A percentile compares a stretch with the other conserved stretches of the same genome.
Evolutionary conservation across 1,139 yeast species (phyloP).

Genomic region (Kluyveromyces sp.): DNA sequence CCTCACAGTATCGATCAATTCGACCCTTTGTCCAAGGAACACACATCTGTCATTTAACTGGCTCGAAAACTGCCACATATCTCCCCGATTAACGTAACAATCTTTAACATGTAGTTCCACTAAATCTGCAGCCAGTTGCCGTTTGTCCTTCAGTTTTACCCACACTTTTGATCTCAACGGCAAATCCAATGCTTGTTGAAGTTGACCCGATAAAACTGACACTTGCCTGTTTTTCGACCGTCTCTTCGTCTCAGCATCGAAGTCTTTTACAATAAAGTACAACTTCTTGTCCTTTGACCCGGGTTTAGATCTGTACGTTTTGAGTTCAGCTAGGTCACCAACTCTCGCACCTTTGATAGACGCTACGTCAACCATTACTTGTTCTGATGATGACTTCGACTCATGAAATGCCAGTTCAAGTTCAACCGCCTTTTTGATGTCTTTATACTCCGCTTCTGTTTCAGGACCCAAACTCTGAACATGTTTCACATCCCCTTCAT

Average conservation of each 20-base stretch:
- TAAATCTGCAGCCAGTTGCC: conserved; percentile 63
- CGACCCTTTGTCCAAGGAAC: conserved; percentile 56
- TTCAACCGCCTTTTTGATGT: conserved; percentile 16
- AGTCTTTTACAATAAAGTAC: conserved; percentile 40
- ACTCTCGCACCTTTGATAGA: conserved; percentile 52
- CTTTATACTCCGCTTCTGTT: neutral
- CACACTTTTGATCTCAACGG: conserved; percentile 58
- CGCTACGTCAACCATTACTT: conserved; percentile 54
- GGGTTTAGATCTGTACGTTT: conserved; percentile 29
- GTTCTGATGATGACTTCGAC: conserved; percentile 47
- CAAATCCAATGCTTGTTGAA: conserved; percentile 56
- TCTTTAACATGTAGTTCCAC: conserved; percentile 80
- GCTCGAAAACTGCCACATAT: conserved; percentile 84
- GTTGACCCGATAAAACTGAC: conserved; percentile 56
- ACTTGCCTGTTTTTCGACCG: conserved; percentile 35
- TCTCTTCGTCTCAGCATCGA: conserved; percentile 32
- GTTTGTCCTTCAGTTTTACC: conserved; percentile 46
- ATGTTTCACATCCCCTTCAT: neutral
- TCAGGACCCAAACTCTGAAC: neutral
- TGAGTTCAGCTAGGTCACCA: conserved; percentile 73
- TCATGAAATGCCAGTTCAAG: conserved; percentile 75
- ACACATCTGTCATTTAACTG: conserved; percentile 56
- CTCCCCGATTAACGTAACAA: conserved; percentile 76
- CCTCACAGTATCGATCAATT: conserved; percentile 56
- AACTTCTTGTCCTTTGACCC: conserved; percentile 31